Base-by-base conservation (phyloP, 768 basidiomycete genomes). In the Crucibulum laeve region DNA sequence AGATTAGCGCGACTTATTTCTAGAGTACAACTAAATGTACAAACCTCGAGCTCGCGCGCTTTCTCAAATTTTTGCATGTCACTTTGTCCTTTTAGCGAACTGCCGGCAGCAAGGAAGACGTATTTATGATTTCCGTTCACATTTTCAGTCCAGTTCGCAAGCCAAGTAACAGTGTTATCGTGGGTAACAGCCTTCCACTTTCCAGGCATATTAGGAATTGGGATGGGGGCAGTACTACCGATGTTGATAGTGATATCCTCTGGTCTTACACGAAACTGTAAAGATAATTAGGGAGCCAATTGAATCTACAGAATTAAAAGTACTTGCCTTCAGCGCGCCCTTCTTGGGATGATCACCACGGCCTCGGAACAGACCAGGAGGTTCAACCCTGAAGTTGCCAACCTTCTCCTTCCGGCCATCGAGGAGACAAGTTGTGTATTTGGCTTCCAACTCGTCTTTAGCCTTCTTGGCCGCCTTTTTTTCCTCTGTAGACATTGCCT, bases 271-370 rank as follows among this genome's bases (percentile, higher is more conserved):
- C 96, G 91, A 45, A 77, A 72, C 93, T 96, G 30, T 19, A 48
- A 32, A 17, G 22, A 22, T 13, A 23, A 24, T 53, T 23, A 56
- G 42, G 25, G 18, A 22, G n/a, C 15, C 7, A 18, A 5, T 30
- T 7, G 15, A 39, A 38, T 23, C 5, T 24, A 15, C 17, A 14
- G 22, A 19, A 11, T 44, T 38, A 28, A 26, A 13, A 40, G 18
- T 17, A 58, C 70, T 58, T 56, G 91, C 94, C 77, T 98, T 98
- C 40, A 96, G 72, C 30, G 84, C 83, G 14, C 96, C 96, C 63
- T 97, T 98, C 77, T 87, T 94, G 0, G 96, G 96, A 65, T 99
- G 96, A 54, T 97, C 93, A 42, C 96, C 96, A 51, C 96, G 93
- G 48, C 96, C 96, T 62, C 96, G 73, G 68, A 98, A 99, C 40